Conservation (phyloP, 352 stramenopile species). For the Aphanomyces cochlioides region DNA sequence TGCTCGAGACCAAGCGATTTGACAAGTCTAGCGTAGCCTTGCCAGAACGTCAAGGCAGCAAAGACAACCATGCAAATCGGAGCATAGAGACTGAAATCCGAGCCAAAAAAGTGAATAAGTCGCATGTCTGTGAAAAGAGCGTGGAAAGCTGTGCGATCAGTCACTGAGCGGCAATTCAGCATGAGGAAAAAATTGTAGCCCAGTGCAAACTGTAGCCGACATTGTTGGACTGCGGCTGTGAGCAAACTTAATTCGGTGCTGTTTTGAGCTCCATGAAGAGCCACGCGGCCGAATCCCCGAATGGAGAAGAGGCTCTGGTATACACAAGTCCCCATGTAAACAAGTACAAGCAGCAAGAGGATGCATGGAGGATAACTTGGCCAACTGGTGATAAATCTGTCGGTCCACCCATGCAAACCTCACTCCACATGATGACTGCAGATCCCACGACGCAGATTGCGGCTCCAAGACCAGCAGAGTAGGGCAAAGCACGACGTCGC, state of each 20-base stretch:
- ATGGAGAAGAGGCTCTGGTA: slow-evolving; percentile 63
- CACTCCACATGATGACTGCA: slow-evolving; percentile 57
- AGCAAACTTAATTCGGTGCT: slow-evolving; percentile 58
- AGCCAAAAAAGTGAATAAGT: slow-evolving; percentile 53
- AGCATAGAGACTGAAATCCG: slow-evolving; percentile 53
- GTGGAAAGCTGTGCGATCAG: slow-evolving; percentile 51
- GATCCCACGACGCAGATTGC: slow-evolving; percentile 44
- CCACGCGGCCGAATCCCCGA: slow-evolving; percentile 47
- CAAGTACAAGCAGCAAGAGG: slow-evolving; percentile 41
- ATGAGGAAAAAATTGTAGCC: slow-evolving; percentile 65
- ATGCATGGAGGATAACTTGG: slow-evolving; percentile 29
- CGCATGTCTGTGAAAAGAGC: slow-evolving; percentile 51
- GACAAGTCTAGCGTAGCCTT: slow-evolving; percentile 56
- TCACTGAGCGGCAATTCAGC: slow-evolving; percentile 41
- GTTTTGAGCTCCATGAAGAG: slow-evolving; percentile 49
- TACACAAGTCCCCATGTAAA: slow-evolving; percentile 58
- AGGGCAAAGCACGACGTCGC: background rate
- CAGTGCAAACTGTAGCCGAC: slow-evolving; percentile 64
- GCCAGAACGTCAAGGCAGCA: slow-evolving; percentile 42
- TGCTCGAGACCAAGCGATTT: slow-evolving; percentile 55
- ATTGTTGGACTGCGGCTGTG: slow-evolving; percentile 58
- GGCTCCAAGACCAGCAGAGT: slow-evolving; percentile 35
- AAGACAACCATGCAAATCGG: slow-evolving; percentile 55
- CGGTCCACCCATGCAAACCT: slow-evolving; percentile 53
- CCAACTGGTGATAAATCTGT: slow-evolving; percentile 33